Evolutionary conservation across 73 alveolate genomes (phyloP), one percentile per base, ranked within the genome.

Genomic region (Diophrys appendiculata): DNA sequence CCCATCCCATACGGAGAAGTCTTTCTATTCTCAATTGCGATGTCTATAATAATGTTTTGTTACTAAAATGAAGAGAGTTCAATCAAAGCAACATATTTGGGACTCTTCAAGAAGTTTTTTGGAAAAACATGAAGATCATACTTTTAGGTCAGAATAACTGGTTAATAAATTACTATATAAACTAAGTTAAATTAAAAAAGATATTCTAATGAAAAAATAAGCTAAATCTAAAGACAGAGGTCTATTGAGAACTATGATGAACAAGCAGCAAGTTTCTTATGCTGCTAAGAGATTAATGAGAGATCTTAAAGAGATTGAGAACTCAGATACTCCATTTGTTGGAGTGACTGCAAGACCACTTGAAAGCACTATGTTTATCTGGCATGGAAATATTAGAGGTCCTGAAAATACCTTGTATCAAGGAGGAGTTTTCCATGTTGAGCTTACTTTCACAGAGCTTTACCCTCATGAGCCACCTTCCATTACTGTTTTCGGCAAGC

Each of bases 401-500:
- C 98, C 99, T 0, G 90, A 65, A 64, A 95, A 88, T 52, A 81
- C 98, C 35, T 97, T 97, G 11, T 96, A 84, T 81, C 94, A 85
- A 54, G 98, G 96, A 22, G 99, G 98, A 22, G 77, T 91, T 24
- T 95, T 95, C 94, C 91, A 90, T 32, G 29, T 96, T 35, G 91
- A 77, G 60, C 65, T 96, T 29, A 83, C 43, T 26, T 93, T 95
- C 91, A 95, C 97, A 5, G 72, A 77, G 35, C 77, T 93, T 68
- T 96, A 96, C 87, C 99, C 99, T 5, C 79, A 65, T 34, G 54
- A 71, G 43, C 97, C 97, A 5, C 98, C 99, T 29, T 74, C 80
- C 52, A 71, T 91, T 52, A 88, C 27, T 27, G 81, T 92, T 55
- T 69, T 86, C 86, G 91, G 96, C 33, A 28, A 28, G 25, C 75